Evolutionary conservation across 768 basidiomycete species (phyloP), one percentile per base, ranked within the genome.

Genomic region (Collybiopsis confluens): DNA sequence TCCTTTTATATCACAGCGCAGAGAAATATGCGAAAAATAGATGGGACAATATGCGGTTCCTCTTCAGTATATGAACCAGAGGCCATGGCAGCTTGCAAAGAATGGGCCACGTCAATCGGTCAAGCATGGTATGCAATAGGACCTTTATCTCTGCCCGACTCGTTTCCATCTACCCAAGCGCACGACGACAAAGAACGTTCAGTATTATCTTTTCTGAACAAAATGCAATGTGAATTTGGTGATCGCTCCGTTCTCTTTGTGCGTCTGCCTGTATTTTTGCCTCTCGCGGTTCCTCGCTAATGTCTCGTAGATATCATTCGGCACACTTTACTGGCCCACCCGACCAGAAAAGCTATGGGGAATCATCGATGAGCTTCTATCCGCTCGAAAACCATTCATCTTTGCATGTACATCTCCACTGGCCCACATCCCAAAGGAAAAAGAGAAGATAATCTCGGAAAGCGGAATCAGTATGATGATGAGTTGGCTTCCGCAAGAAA

Each of bases 301-400:
- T n/a, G n/a, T n/a, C n/a, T n/a, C n/a, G n/a, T 20, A 53, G 52
- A 53, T 53, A 23, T 53, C 52, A 3, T 53, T 53, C 21, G 52
- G 52, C 24, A 53, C 52, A 10, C 26, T 53, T 8, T 53, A 35
- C 42, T 53, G 52, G 52, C 52, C 52, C 6, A 27, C 41, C 21
- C 5, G 45, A 43, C 52, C 16, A 9, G 42, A 44, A 10, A 53
- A 53, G 20, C 18, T 53, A 26, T 8, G n/a, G 9, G 52, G 30
- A n/a, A 15, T 53, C n/a, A 43, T 53, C 6, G 52, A 53, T 15
- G 38, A 23, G 5, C 41, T 53, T 8, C 7, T 53, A 23, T 41
- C 43, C 2, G 45, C 30, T 24, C 26, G 27, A 33, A 53, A 11
- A 28, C 52, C 52, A 18, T 45, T 53, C 33, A 45, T 53, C 20